Percentiles rank a stretch among this genome's conserved stretches.
phyloP scores from a whole-genome alignment of 495 filamentous ascomycete species.

The Xylaria acuta region DNA sequence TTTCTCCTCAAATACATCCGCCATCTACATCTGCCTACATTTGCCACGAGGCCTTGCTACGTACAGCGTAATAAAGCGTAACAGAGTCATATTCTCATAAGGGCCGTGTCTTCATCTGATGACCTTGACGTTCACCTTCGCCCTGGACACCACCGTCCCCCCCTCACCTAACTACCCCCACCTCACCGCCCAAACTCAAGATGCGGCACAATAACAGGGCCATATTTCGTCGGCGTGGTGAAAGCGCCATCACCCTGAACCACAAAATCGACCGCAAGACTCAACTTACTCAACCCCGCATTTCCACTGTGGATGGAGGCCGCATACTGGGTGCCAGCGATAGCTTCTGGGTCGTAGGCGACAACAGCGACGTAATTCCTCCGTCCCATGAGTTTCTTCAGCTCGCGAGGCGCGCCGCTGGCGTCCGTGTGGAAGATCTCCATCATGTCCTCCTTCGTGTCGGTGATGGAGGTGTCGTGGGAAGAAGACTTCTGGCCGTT shows the following conservation, averaged over 20 bases:
- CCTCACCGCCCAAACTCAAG: constrained; percentile 76
- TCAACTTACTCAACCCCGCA: constrained; percentile 69
- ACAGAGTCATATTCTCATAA: background rate
- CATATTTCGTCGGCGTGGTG: constrained; percentile 88
- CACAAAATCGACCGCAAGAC: constrained; percentile 94
- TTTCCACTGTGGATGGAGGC: constrained; percentile 43
- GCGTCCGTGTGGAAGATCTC: constrained; percentile 96
- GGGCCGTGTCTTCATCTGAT: too few species aligned
- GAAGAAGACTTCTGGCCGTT: constrained; percentile 79
- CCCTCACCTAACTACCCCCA: too few species aligned
- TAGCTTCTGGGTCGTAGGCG: constrained; percentile 86
- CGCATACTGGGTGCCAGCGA: constrained; percentile 61
- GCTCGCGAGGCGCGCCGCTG: constrained; percentile 76
- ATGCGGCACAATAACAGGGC: constrained; percentile 92
- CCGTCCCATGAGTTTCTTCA: constrained; percentile 88
- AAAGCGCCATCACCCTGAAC: constrained; percentile 89
- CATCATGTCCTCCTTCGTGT: constrained; percentile 99
- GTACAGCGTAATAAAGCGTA: background rate
- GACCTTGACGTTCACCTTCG: background rate
- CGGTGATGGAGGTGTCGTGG: constrained; percentile 51
- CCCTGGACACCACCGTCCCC: too few species aligned
- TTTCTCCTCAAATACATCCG: background rate
- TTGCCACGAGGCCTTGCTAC: background rate
- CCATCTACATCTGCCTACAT: background rate
- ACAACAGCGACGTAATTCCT: constrained; percentile 95